A percentile compares a stretch with the other conserved stretches of the same genome.
These are phyloP conservation scores for Pythium coloratum DNA, from an alignment of 352 stramenopile genomes.

Conservation along the genomic window DNA sequence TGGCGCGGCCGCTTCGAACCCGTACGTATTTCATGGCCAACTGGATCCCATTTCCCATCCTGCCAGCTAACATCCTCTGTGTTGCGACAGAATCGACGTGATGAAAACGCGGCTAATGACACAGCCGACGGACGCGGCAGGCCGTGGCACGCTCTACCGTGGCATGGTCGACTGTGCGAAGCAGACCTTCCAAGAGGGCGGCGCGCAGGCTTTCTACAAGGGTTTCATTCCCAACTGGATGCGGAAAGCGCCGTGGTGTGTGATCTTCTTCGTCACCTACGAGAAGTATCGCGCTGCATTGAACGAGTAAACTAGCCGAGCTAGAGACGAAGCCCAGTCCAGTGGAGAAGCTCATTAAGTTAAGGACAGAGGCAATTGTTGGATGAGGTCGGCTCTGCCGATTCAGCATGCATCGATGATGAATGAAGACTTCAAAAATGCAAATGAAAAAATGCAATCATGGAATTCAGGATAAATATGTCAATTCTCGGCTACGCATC, in stretches of 20 bases:
- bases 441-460: constrained; percentile 6
- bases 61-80: constrained; percentile 8
- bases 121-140: constrained; percentile 58
- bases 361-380: not conserved
- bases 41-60: not conserved
- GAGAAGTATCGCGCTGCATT: constrained; percentile 69
- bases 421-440: not conserved
- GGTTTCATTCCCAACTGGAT: constrained; percentile 88
- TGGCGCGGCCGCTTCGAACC: constrained; percentile 69
- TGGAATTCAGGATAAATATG: constrained; percentile 9
- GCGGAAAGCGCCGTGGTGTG: constrained; percentile 83
- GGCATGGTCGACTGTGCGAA: constrained; percentile 72
- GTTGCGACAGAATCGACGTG: constrained; percentile 63
- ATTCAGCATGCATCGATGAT: too few relatives aligned
- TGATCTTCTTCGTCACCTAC: constrained; percentile 88
- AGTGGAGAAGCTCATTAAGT: not conserved
- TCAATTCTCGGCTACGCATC: constrained; percentile 2
- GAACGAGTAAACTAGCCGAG: constrained; percentile 18
- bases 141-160: constrained; percentile 58
- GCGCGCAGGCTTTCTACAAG: constrained; percentile 75
- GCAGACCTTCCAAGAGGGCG: constrained; percentile 72
- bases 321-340: not conserved
- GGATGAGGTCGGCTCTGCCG: too few relatives aligned
- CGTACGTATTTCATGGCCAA: constrained; percentile 40
- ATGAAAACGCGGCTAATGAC: constrained; percentile 87